Conservation (phyloP, 1,284 basidiomycete species). For the Fomitopsis schrenkii region DNA sequence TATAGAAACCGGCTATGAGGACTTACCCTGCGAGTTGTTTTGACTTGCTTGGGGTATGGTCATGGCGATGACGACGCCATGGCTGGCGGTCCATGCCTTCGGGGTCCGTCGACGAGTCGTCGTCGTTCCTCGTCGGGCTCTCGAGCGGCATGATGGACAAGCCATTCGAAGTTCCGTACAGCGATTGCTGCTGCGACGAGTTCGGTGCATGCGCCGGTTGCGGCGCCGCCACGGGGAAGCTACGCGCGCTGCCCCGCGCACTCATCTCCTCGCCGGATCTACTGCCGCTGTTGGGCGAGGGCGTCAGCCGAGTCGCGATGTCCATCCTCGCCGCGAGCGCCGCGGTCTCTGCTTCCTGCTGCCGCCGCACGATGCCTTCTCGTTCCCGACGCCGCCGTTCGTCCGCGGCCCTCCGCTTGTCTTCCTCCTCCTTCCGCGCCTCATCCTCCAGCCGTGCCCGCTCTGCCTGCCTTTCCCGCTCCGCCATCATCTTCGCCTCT, state of each 20-base stretch:
- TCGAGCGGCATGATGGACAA: constrained; percentile 39
- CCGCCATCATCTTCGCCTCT: constrained; percentile 23
- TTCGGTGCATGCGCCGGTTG: constrained; percentile 23
- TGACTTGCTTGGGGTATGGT: constrained; percentile 20
- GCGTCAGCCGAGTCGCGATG: constrained; percentile 16
- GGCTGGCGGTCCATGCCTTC: constrained; percentile 17
- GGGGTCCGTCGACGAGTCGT: constrained; percentile 26
- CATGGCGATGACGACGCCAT: constrained; percentile 14
- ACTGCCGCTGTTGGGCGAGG: constrained; percentile 6
- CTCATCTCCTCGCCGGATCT: not conserved
- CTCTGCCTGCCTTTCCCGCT: constrained; percentile 20
- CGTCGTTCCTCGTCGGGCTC: constrained; percentile 37
- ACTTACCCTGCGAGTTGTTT: constrained; percentile 21
- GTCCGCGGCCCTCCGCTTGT: constrained; percentile 21
- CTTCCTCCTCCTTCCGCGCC: constrained; percentile 22
- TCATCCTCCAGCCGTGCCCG: constrained; percentile 22
- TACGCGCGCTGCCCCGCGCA: constrained; percentile 7
- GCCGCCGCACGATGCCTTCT: constrained; percentile 42
- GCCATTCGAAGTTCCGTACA: constrained; percentile 22
- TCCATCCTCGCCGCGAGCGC: constrained; percentile 29
- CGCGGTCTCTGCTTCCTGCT: constrained; percentile 39
- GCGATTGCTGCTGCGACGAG: constrained; percentile 19
- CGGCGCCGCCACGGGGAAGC: constrained; percentile 19
- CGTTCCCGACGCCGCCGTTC: constrained; percentile 36
- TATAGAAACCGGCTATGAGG: constrained; percentile 1